Base-by-base conservation (phyloP, 2,329 filamentous ascomycete species). In the Ceratocystis albifundus region DNA sequence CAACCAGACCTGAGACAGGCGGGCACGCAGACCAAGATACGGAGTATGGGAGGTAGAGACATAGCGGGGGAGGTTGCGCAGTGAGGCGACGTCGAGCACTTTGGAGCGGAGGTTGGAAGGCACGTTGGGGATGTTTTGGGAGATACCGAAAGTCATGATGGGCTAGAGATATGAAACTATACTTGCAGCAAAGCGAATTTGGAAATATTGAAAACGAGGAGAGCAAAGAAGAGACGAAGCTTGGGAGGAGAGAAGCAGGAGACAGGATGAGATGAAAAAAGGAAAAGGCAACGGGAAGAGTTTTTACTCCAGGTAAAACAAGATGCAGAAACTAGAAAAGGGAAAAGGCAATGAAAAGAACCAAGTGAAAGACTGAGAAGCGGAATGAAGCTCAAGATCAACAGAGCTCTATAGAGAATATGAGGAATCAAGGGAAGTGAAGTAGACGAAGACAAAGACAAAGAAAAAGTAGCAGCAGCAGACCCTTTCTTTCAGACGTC, bases 1-100 rank as follows among this genome's bases (percentile, higher is more conserved):
- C 78, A 99, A 86, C 91, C 93, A 96, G 75, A 95, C 83, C 80
- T 99, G 94, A 64, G 94, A 97, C 72, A 97, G 82, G 72, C 92
- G 87, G 72, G 93, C 87, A 73, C 86, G 85, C 73, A 96, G 85
- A 72, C 92, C 91, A 69, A 99, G 88, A 75, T 97, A 97, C 69
- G 94, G 93, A 70, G 91, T 96, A 73, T 88, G 82, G 8, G 59
- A 59, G 73, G 84, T 84, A 74, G 84, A 84, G 75, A 84, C 82
- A 69, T 88, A 86, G 65, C 74, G 70, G 61, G 73, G 72, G 20
- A 72, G 69, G 66, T 72, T 74, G 57, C 70, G 71, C 68, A 74
- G 70, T 64, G 74, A 72, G 65, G 72, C 69, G 69, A 75, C 72
- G 68, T 76, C 74, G 70, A 77, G 71, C 20, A 77, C 75, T 64